A percentile compares a stretch with the other conserved stretches of the same genome.
Conservation (phyloP, 2,329 filamentous ascomycete genomes). For the Fusarium goolgardi region DNA sequence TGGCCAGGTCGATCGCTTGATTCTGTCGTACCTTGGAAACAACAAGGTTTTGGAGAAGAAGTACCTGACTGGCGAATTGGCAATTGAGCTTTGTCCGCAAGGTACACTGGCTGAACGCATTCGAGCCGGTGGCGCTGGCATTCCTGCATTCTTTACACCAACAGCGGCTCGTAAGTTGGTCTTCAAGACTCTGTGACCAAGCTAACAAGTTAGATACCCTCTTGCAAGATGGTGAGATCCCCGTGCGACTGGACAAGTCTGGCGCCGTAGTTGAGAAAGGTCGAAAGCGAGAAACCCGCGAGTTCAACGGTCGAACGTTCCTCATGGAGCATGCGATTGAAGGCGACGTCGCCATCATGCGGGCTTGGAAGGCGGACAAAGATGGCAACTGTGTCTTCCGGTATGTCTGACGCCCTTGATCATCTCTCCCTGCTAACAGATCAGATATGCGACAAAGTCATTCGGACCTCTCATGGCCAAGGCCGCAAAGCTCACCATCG, state of each 20-base stretch:
- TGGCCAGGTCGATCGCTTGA: conserved; percentile 77
- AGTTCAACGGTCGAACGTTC: conserved; percentile 78
- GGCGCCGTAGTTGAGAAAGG: conserved; percentile 73
- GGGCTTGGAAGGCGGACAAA: conserved; percentile 80
- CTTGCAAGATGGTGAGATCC: conserved; percentile 75
- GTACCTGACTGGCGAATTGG: conserved; percentile 79
- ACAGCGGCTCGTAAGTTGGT: conserved; percentile 71
- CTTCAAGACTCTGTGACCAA: neutral
- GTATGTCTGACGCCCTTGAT: conserved; percentile 47
- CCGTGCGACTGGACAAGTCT: conserved; percentile 68
- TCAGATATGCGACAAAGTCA: conserved; percentile 76
- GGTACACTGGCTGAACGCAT: conserved; percentile 79
- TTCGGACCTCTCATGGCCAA: conserved; percentile 85
- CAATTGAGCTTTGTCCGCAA: conserved; percentile 80
- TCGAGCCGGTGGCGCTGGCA: conserved; percentile 78
- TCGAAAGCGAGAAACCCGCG: conserved; percentile 74
- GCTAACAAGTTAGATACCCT: conserved; percentile 64
- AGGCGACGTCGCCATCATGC: conserved; percentile 80
- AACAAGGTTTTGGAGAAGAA: conserved; percentile 82
- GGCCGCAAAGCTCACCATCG: conserved; percentile 80
- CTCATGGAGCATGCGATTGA: conserved; percentile 81
- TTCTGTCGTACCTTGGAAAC: conserved; percentile 80
- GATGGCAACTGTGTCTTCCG: conserved; percentile 85
- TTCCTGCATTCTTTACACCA: conserved; percentile 84
- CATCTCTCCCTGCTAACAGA: neutral